Conservation (phyloP, 169 alveolate genomes). For the Plasmodium gallinaceum region DNA sequence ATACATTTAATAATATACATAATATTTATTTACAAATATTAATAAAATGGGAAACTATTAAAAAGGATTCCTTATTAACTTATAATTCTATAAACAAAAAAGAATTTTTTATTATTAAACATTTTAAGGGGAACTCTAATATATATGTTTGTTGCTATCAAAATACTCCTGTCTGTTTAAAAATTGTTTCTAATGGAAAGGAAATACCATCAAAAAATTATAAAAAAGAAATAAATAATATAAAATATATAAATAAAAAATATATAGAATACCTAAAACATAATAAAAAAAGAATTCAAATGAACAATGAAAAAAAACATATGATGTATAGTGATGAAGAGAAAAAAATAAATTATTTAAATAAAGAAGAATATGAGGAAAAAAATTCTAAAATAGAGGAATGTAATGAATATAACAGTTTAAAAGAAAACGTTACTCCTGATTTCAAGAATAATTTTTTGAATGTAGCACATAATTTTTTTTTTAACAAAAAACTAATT, state of each 20-base stretch:
- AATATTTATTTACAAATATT: slow-evolving; percentile 35
- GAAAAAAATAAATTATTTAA: background rate
- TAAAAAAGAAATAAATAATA: background rate
- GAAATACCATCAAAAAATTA: background rate
- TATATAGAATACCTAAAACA: background rate
- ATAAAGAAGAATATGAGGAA: background rate
- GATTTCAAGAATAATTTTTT: slow-evolving; percentile 6
- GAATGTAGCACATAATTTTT: slow-evolving; percentile 10
- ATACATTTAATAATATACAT: slow-evolving; percentile 48
- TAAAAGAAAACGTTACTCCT: background rate
- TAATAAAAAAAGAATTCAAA: background rate
- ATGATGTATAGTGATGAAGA: background rate
- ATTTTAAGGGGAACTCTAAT: background rate
- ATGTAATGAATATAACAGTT: background rate
- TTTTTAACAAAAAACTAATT: background rate
- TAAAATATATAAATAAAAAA: background rate
- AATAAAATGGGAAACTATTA: slow-evolving; percentile 4
- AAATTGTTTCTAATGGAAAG: background rate
- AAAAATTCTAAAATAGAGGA: background rate
- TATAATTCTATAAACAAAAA: slow-evolving; percentile 22
- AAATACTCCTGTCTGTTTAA: slow-evolving; percentile 16
- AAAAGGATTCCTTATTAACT: background rate
- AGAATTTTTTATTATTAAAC: slow-evolving; percentile 23
- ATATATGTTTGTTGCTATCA: slow-evolving; percentile 31
- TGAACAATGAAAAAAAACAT: background rate